Evolutionary conservation across 2,329 filamentous ascomycete species (phyloP).

Genomic region (Sphaerulina vaccinii): DNA sequence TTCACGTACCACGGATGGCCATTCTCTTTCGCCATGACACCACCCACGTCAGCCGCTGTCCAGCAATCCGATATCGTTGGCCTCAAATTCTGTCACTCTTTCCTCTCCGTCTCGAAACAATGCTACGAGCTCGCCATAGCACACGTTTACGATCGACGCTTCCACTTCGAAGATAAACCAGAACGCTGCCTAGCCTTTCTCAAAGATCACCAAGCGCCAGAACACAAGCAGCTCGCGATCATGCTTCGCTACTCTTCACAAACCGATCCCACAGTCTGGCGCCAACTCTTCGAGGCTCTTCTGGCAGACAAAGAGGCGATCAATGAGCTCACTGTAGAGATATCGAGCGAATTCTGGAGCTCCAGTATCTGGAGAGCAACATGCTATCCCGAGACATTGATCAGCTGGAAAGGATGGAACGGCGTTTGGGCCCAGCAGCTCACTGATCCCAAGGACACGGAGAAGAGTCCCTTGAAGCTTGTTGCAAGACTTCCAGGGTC

Average conservation of each 20-base stretch:
- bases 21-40: background rate
- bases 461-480: slow-evolving; percentile 9
- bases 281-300: slow-evolving; percentile 8
- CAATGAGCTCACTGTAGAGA: slow-evolving; percentile 12
- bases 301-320: slow-evolving; percentile 4
- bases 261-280: slow-evolving; percentile 14
- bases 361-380: slow-evolving; percentile 2
- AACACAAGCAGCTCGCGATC: slow-evolving; percentile 1
- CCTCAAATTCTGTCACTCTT: slow-evolving; percentile 7
- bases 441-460: background rate
- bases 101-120: slow-evolving; percentile 9
- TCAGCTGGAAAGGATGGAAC: slow-evolving; percentile 11
- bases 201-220: slow-evolving; percentile 9
- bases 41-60: background rate
- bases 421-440: slow-evolving; percentile 4
- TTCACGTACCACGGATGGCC: slow-evolving; percentile 15
- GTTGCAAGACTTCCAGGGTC: slow-evolving; percentile 12
- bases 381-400: slow-evolving; percentile 9
- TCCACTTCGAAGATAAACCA: slow-evolving; percentile 12
- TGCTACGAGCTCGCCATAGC: slow-evolving; percentile 9
- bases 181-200: slow-evolving; percentile 16
- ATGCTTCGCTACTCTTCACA: slow-evolving; percentile 9
- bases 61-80: background rate
- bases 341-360: slow-evolving; percentile 15
- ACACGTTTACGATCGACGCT: slow-evolving; percentile 11